phyloP scores from a whole-genome alignment of 768 basidiomycete genomes.

The Termitomyces sp. region DNA sequence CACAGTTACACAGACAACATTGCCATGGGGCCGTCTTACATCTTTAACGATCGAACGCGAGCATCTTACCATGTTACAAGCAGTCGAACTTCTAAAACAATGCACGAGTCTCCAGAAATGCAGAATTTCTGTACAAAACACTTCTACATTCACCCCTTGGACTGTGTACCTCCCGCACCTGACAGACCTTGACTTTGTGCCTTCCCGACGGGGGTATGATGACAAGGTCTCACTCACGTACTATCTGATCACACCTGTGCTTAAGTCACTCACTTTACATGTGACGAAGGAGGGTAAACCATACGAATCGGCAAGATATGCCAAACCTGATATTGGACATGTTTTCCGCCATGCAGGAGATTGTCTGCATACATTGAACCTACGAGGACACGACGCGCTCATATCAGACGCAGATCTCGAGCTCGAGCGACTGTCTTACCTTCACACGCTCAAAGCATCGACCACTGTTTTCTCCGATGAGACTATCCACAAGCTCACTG shows the following conservation, averaged over 20 bases:
- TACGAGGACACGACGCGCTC: background rate
- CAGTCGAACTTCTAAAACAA: background rate
- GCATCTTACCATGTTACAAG: background rate
- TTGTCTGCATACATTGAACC: background rate
- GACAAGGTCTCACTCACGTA: background rate
- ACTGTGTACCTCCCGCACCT: background rate
- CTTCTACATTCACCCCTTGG: background rate
- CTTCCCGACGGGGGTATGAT: background rate
- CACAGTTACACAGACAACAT: background rate
- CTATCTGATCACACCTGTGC: background rate
- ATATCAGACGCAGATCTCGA: background rate
- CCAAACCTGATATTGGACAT: background rate
- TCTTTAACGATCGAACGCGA: background rate
- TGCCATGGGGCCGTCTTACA: background rate
- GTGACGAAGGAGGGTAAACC: too few relatives aligned
- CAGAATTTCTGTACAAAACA: background rate
- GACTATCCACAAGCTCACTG: background rate
- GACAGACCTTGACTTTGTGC: background rate
- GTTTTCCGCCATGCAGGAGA: too few relatives aligned
- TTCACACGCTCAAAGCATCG: background rate
- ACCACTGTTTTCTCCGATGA: background rate
- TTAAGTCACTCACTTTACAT: background rate
- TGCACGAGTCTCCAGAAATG: background rate
- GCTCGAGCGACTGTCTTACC: background rate
- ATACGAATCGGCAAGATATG: too few relatives aligned